Evolutionary conservation across 495 filamentous ascomycete genomes (phyloP).

Genomic region (Pseudomonodictys pantanalensis): DNA sequence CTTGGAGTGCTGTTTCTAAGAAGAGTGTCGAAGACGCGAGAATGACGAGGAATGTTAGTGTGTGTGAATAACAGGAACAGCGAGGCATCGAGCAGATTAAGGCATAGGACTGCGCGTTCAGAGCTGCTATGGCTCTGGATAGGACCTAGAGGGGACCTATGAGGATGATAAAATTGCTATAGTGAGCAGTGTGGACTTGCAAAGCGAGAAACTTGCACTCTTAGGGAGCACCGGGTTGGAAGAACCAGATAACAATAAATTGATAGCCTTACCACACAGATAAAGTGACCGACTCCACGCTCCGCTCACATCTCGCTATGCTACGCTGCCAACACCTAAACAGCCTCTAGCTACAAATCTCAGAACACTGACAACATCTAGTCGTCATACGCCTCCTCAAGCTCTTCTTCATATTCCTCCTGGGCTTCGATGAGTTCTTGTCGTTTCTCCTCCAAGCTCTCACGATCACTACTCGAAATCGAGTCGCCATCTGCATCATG

Average conservation of each 20-base stretch:
- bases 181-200: no score
- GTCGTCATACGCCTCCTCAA: constrained; percentile 30
- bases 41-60: background rate
- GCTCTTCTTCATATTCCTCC: constrained; percentile 55
- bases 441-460: constrained; percentile 11
- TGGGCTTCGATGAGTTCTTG: constrained; percentile 44
- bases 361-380: background rate
- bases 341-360: background rate
- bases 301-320: no score
- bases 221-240: no score
- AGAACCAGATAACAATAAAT: no score
- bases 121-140: no score
- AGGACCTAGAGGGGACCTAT: no score
- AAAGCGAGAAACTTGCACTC: no score
- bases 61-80: no score
- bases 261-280: no score
- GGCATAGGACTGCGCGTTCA: background rate
- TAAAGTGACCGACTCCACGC: no score
- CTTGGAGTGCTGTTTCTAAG: constrained; percentile 17
- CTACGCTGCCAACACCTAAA: background rate
- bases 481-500: constrained; percentile 24
- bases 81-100: background rate
- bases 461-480: constrained; percentile 31
- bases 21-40: background rate
- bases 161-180: no score